Base-by-base conservation (phyloP, 2,329 filamentous ascomycete genomes). In the Incumbomyces delicatus region DNA sequence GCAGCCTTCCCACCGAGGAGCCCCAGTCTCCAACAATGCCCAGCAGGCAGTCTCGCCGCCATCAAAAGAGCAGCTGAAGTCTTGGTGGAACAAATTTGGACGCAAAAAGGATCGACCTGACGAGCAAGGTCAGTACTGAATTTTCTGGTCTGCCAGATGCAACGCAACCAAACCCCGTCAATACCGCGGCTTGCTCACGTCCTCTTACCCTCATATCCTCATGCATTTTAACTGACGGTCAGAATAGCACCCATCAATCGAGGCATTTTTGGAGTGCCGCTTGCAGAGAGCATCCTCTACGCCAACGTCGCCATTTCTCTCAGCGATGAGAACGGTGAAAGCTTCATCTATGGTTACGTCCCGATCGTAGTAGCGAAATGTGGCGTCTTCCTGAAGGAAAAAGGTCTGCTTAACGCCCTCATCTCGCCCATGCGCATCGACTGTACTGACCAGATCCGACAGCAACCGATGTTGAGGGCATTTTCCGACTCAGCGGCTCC, bases 301-400 rank as follows among this genome's bases (percentile, higher is more conserved):
- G 92, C 92, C 49, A 98, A 96, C 62, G 92, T 98, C 50, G 92
- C 92, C 53, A 98, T 98, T 60, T 96, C 90, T 17, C 77, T 98
- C 22, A 85, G 92, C 55, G 89, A 96, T 63, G 87, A 90, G 55
- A 78, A 92, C 55, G 90, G 90, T 29, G 81, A 92, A 65, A 95
- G 87, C 68, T 96, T 95, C 65, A 95, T 96, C 45, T 98, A 96
- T 65, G 92, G 92, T 60, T 96, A 96, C 61, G 90, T 98, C 6
- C 92, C 92, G 14, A 96, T 98, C 54, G 90, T 98, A 36, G 90
- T 98, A 45, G 92, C 92, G 31, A 98, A 98, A 66, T 96, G 92
- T 64, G 92, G 92, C 52, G 89, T 98, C 3, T 98, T 89, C 57
- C 66, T 98, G 55, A 98, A 98, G 67, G 92, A 98, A 66, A 95